Evolutionary conservation across 306 rosid species (phyloP).

Genomic region (Corylus heterophylla): DNA sequence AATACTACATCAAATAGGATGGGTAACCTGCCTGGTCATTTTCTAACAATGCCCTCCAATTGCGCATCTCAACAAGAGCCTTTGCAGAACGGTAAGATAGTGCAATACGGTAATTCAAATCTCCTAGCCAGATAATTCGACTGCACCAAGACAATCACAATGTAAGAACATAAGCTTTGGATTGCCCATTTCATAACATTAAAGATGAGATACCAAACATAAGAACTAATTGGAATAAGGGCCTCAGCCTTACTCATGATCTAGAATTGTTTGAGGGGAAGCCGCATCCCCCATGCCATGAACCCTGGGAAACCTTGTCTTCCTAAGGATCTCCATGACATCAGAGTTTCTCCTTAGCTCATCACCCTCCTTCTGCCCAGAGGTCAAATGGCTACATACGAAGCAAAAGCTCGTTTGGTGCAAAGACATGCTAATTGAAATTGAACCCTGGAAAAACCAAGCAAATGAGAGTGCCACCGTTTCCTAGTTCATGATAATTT

Average conservation of each 20-base stretch:
- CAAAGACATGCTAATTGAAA: conserved; percentile 95
- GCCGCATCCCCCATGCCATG: conserved; percentile 57
- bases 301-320: conserved; percentile 86
- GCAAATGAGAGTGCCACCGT: conserved; percentile 30
- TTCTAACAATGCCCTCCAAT: conserved; percentile 82
- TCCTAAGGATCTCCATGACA: conserved; percentile 91
- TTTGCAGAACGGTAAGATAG: conserved; percentile 83
- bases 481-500: conserved; percentile 7
- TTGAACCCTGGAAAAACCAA: conserved; percentile 85
- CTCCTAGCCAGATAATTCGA: conserved; percentile 97
- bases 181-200: conserved; percentile 17
- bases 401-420: conserved; percentile 99
- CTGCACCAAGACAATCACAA: conserved; percentile 47
- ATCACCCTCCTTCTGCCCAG: conserved; percentile 98
- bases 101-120: conserved; percentile 93
- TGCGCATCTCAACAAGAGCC: conserved; percentile 90
- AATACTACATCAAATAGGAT: conserved; percentile 17
- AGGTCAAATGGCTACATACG: conserved; percentile 94
- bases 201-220: conserved; percentile 5
- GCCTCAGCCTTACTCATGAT: conserved; percentile 70
- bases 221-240: conserved; percentile 17
- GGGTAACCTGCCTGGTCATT: conserved; percentile 83
- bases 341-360: conserved; percentile 94
- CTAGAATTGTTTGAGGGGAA: conserved; percentile 80
- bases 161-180: conserved; percentile 17